Conservation (phyloP, 768 basidiomycete genomes). For the Macrolepiota dolichaula region DNA sequence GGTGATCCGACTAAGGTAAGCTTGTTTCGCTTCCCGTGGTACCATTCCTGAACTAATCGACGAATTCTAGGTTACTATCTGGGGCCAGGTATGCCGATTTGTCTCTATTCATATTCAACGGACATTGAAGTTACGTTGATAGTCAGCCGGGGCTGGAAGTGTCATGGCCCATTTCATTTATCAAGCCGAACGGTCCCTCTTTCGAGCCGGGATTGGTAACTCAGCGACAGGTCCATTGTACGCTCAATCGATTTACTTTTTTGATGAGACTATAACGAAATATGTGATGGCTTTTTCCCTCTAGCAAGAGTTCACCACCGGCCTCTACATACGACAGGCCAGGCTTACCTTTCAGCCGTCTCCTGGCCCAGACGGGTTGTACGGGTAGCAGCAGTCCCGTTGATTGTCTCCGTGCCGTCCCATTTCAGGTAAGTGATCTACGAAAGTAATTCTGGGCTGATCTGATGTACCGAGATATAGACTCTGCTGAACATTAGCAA, state of each 20-base stretch:
- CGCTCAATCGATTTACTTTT: constrained; percentile 16
- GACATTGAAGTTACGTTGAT: not conserved
- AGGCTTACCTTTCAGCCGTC: constrained; percentile 45
- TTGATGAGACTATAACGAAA: not conserved
- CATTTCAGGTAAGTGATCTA: constrained; percentile 33
- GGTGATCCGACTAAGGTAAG: constrained; percentile 49
- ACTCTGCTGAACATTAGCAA: constrained; percentile 46
- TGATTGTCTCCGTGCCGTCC: constrained; percentile 42
- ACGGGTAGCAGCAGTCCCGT: constrained; percentile 32
- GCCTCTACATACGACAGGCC: constrained; percentile 46
- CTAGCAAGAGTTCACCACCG: constrained; percentile 49
- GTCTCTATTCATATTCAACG: too few species aligned
- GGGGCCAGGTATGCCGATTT: constrained; percentile 42
- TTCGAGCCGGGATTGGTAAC: constrained; percentile 51
- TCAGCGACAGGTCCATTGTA: constrained; percentile 55
- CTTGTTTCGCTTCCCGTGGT: too few species aligned
- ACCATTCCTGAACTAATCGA: not conserved
- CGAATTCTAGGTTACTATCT: constrained; percentile 45
- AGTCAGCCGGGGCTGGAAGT: constrained; percentile 53
- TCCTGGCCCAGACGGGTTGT: constrained; percentile 46
- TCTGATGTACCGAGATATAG: constrained; percentile 23
- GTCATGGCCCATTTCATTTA: constrained; percentile 47
- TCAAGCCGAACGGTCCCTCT: constrained; percentile 32
- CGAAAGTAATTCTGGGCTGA: not conserved
- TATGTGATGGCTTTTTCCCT: not conserved